Conservation (phyloP, 495 filamentous ascomycete species). For the Aspergillus kassunensis region DNA sequence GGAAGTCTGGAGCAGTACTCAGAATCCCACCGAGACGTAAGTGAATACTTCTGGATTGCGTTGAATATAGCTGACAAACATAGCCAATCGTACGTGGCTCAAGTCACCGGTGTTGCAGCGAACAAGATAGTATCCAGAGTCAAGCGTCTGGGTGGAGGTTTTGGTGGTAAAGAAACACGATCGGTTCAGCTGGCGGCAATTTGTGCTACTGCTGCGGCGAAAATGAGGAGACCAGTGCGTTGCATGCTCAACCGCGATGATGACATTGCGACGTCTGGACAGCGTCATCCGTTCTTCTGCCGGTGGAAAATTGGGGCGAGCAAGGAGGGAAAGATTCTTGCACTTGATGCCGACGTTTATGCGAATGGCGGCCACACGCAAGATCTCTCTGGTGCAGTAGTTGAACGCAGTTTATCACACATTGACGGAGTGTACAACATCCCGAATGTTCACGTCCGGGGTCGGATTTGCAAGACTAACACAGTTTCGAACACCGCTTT, state of each 20-base stretch:
- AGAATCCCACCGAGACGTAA: slow-evolving; percentile 69
- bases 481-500: slow-evolving; percentile 98
- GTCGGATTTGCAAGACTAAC: slow-evolving; percentile 84
- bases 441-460: slow-evolving; percentile 82
- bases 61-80: slow-evolving; percentile 24
- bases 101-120: slow-evolving; percentile 74
- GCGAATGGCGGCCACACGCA: slow-evolving; percentile 90
- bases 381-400: slow-evolving; percentile 84
- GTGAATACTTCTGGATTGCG: slow-evolving; percentile 35
- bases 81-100: slow-evolving; percentile 79
- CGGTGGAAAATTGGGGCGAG: slow-evolving; percentile 92
- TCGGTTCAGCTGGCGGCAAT: slow-evolving; percentile 84
- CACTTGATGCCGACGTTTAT: slow-evolving; percentile 89
- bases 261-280: slow-evolving; percentile 87
- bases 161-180: slow-evolving; percentile 92
- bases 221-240: slow-evolving; percentile 73
- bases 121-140: slow-evolving; percentile 89
- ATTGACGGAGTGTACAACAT: slow-evolving; percentile 85
- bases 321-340: slow-evolving; percentile 87
- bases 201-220: slow-evolving; percentile 78
- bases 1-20: slow-evolving; percentile 87
- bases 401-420: slow-evolving; percentile 79
- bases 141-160: slow-evolving; percentile 93
- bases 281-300: slow-evolving; percentile 88
- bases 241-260: slow-evolving; percentile 98